Evolutionary conservation across 1,284 basidiomycete genomes (phyloP).

Genomic region (Puccinia triticina): DNA sequence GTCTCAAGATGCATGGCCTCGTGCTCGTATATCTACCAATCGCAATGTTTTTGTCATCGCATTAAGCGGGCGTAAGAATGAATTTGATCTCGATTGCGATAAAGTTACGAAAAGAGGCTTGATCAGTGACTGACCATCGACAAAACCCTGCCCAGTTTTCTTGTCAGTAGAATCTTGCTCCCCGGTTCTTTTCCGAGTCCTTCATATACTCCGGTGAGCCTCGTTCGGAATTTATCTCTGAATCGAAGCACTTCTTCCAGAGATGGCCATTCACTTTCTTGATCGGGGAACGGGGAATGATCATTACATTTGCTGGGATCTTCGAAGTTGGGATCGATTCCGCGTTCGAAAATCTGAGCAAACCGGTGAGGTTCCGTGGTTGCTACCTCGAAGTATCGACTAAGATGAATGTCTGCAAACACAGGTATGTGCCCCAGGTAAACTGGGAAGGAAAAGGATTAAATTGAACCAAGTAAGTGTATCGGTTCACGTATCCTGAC

Average conservation of each 20-base stretch:
- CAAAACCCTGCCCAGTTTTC: conserved; percentile 75
- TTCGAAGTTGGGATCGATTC: conserved; percentile 80
- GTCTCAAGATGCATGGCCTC: conserved; percentile 66
- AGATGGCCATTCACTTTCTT: conserved; percentile 82
- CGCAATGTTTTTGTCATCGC: not conserved
- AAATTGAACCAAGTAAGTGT: conserved; percentile 54
- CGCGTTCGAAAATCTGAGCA: conserved; percentile 68
- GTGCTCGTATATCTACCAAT: conserved; percentile 55
- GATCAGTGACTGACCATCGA: conserved; percentile 62
- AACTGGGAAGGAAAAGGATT: conserved; percentile 65
- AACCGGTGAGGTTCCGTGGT: conserved; percentile 80
- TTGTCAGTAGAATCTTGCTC: conserved; percentile 67
- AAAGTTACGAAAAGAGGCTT: not conserved
- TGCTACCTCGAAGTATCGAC: conserved; percentile 72
- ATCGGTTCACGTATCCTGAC: conserved; percentile 57
- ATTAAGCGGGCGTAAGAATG: not conserved
- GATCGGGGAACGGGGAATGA: conserved; percentile 83
- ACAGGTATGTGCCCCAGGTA: conserved; percentile 83
- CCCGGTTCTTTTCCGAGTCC: conserved; percentile 65
- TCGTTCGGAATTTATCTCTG: conserved; percentile 72
- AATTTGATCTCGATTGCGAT: not conserved
- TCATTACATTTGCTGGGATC: conserved; percentile 64
- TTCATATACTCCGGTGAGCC: conserved; percentile 74
- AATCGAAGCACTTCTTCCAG: conserved; percentile 76
- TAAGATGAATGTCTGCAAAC: conserved; percentile 89